A percentile compares a stretch with the other conserved stretches of the same genome.
phyloP scores from a whole-genome alignment of 140 eudicot species.

The Bidens hawaiensis region DNA sequence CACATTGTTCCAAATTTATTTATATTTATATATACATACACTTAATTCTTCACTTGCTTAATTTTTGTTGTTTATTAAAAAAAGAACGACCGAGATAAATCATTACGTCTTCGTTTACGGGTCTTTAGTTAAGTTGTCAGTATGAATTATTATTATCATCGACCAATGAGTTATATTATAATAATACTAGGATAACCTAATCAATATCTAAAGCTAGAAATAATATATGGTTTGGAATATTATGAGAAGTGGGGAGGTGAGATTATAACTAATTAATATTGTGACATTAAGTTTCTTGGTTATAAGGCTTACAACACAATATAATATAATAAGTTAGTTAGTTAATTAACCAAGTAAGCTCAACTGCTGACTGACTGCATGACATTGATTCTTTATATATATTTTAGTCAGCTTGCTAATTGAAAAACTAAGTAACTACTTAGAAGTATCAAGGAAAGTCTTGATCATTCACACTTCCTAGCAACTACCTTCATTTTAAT shows the following conservation, averaged over 20 bases:
- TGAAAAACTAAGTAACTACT: background rate
- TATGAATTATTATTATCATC: no score
- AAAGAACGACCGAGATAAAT: background rate
- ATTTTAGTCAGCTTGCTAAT: background rate
- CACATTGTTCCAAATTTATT: background rate
- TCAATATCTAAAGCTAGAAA: background rate
- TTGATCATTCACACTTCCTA: slow-evolving; percentile 9
- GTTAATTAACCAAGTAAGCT: background rate
- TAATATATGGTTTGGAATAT: no score
- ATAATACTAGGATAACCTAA: no score
- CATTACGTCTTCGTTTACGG: no score
- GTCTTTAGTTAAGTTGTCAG: no score
- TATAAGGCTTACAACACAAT: background rate
- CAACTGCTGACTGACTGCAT: no score
- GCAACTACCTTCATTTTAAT: background rate
- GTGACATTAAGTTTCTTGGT: background rate
- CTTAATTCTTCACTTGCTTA: background rate
- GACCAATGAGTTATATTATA: no score
- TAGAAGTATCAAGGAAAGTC: background rate
- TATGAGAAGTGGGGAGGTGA: background rate
- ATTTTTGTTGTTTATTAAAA: background rate
- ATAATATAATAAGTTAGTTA: background rate
- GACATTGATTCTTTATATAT: background rate
- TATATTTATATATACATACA: background rate
- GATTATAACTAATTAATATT: no score